Evolutionary conservation across 768 basidiomycete species (phyloP), one percentile per base, ranked within the genome.

Genomic region (Suillus clintonianus): DNA sequence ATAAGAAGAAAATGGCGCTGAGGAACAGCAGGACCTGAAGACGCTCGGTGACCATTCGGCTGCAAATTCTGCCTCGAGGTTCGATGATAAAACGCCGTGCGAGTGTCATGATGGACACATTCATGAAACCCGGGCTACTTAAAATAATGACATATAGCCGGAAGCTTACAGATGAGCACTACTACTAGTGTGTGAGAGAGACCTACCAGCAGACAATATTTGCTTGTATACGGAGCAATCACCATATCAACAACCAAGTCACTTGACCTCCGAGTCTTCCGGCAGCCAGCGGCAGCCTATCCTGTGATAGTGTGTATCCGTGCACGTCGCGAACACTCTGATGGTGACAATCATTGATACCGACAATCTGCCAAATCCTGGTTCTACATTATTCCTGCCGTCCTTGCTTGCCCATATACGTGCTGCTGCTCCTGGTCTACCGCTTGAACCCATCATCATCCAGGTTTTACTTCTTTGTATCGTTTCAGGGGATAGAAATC

Each of bases 391-490:
- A 1, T 86, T 87, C 68, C 74, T 88, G n/a, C 81, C 85, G 15
- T 76, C 80, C 2, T 70, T 89, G 34, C 67, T 89, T 13, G 71
- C 76, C 4, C 77, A 82, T 62, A 72, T 89, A 59, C 83, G 79
- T 43, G 67, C 78, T n/a, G 72, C 75, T 8, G 74, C 76, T 32
- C 78, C 83, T n/a, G 78, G 74, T 10, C 71, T 88, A 17, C 87
- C 88, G 9, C 62, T 90, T 3, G 89, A 92, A 59, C 80, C 84
- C 11, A 82, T 85, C 59, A 82, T 91, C 47, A 74, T 91, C 24
- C 89, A 88, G 71, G 85, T 88, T 24, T 76, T 91, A 17, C 82
- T 92, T 36, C 82, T 89, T 4, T 89, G 84, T 71, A 78, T 92
- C 54, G 76, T 89, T 41, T 81, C 89, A 4, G 85, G 85, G 1